Percentiles rank a stretch among this genome's conserved stretches.
Conservation (phyloP, 2,329 filamentous ascomycete species). For the Ophiostoma angusticollis region DNA sequence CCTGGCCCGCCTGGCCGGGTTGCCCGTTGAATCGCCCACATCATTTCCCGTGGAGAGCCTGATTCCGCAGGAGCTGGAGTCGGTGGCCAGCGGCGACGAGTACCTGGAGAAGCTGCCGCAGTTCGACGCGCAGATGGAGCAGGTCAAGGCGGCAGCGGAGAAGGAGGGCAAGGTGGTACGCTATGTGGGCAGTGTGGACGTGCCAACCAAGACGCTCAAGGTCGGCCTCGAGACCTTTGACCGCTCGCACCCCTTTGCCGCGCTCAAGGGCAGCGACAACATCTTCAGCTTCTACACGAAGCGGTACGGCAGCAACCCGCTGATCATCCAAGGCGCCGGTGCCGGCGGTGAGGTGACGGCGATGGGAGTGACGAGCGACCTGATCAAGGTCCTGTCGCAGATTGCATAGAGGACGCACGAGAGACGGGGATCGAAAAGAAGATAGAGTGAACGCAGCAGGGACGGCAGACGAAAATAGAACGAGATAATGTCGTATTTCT, state of each 20-base stretch:
- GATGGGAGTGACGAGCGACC: conserved; percentile 91
- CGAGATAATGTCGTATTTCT: too few species aligned
- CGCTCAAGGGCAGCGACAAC: conserved; percentile 93
- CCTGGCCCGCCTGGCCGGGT: conserved; percentile 69
- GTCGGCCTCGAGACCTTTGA: conserved; percentile 88
- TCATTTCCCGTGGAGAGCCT: conserved; percentile 89
- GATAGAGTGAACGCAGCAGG: background rate
- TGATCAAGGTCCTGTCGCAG: conserved; percentile 75
- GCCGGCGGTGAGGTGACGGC: conserved; percentile 92
- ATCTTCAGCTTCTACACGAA: conserved; percentile 98
- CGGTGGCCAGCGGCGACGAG: conserved; percentile 62
- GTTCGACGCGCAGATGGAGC: conserved; percentile 84
- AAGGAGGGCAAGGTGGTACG: conserved; percentile 82
- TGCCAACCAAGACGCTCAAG: conserved; percentile 67
- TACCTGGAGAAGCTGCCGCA: conserved; percentile 70
- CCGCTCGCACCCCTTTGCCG: conserved; percentile 78
- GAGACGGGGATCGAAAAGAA: background rate
- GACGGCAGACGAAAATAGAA: background rate
- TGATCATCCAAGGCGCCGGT: conserved; percentile 90
- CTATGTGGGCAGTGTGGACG: conserved; percentile 88
- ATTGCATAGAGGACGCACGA: conserved; percentile 30
- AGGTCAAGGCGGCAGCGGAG: conserved; percentile 72
- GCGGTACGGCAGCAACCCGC: conserved; percentile 77
- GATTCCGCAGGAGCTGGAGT: conserved; percentile 78
- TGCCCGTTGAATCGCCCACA: conserved; percentile 70